Percentiles rank a stretch among this genome's conserved stretches.
Evolutionary conservation across 495 filamentous ascomycete species (phyloP).

Genomic region (Penicillium malachiteum): DNA sequence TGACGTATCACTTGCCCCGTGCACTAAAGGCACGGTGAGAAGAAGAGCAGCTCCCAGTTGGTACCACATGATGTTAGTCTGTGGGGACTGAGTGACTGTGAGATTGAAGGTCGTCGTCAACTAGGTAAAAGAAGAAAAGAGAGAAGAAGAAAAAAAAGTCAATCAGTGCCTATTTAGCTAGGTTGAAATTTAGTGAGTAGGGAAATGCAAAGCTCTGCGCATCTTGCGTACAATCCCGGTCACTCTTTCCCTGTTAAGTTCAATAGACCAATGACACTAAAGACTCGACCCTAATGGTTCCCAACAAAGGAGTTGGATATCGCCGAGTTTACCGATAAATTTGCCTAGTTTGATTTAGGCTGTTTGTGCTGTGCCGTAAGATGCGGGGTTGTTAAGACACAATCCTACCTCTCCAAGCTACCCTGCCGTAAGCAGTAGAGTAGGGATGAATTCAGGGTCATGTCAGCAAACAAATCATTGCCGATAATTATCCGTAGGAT

Average conservation of each 20-base stretch:
- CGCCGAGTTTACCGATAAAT: background rate
- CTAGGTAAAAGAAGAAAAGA: background rate
- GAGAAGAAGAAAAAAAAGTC: background rate
- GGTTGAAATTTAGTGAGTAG: background rate
- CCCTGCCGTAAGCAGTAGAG: background rate
- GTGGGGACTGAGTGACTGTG: background rate
- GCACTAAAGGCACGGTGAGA: background rate
- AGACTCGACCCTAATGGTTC: too few species aligned
- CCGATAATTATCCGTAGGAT: background rate
- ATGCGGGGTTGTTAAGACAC: background rate
- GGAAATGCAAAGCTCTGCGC: background rate
- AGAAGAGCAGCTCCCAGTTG: slow-evolving; percentile 1
- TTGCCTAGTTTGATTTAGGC: background rate
- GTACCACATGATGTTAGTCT: background rate
- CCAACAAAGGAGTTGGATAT: background rate
- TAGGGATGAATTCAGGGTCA: background rate
- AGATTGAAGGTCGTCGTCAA: background rate
- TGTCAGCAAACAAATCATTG: background rate
- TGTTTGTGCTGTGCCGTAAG: background rate
- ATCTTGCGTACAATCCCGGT: background rate
- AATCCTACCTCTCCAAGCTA: background rate
- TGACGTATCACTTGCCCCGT: background rate
- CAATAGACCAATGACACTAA: background rate
- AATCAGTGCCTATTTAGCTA: too few species aligned
- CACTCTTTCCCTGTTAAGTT: background rate